A percentile compares a stretch with the other conserved stretches of the same genome.
These are phyloP conservation scores for Millerago galiae DNA, from an alignment of 805 yeast genomes.

Conservation along the genomic window DNA sequence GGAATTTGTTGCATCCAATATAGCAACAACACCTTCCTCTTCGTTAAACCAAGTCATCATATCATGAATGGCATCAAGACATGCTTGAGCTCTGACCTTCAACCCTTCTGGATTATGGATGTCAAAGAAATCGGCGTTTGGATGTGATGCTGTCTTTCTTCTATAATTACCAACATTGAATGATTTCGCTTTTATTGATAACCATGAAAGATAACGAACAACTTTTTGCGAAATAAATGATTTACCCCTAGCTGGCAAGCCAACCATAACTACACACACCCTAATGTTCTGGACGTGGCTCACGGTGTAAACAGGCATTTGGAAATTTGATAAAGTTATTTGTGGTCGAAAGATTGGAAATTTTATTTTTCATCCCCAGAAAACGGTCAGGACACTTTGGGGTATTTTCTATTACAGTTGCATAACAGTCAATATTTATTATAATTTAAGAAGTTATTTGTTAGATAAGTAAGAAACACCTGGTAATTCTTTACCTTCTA, in stretches of 20 bases:
- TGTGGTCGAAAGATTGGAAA: background rate
- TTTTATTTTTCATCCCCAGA: background rate
- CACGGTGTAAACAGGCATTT: constrained; percentile 33
- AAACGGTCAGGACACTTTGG: background rate
- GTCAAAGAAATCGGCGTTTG: constrained; percentile 76
- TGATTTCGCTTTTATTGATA: constrained; percentile 76
- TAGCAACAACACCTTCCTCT: constrained; percentile 83
- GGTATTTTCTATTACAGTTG: background rate
- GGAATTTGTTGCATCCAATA: constrained; percentile 89
- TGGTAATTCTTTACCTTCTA: constrained; percentile 98
- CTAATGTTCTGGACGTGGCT: constrained; percentile 57
- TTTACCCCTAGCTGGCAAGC: constrained; percentile 88
- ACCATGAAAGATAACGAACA: constrained; percentile 88
- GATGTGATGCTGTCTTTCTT: constrained; percentile 53
- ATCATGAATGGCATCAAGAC: constrained; percentile 63
- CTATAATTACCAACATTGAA: constrained; percentile 89
- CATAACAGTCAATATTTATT: background rate
- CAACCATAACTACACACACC: constrained; percentile 85
- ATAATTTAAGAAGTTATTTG: constrained; percentile 35
- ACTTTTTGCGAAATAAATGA: constrained; percentile 92
- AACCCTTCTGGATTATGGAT: constrained; percentile 59
- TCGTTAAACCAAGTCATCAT: constrained; percentile 83
- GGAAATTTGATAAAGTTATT: background rate
- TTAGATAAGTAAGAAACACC: constrained; percentile 92
- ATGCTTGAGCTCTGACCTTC: constrained; percentile 60